Percentiles rank a stretch among this genome's conserved stretches.
Evolutionary conservation across 1,139 yeast species (phyloP).

Genomic region (Pichia sp.): DNA sequence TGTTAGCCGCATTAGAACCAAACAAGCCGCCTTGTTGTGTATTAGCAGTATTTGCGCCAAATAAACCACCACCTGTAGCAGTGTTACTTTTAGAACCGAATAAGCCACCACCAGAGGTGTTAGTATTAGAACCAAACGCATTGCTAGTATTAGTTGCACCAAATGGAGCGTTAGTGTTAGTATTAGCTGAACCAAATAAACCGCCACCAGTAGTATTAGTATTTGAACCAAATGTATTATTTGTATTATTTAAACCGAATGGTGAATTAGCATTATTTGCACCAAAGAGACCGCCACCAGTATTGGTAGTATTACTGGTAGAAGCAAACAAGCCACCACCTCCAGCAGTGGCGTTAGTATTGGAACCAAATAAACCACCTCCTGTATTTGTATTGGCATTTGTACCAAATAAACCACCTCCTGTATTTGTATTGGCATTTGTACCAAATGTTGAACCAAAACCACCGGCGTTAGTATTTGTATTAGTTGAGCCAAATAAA

Average conservation of each 20-base stretch:
- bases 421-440: slow-evolving; percentile 32
- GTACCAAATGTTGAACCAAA: slow-evolving; percentile 14
- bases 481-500: slow-evolving; percentile 9
- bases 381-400: slow-evolving; percentile 6
- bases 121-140: slow-evolving; percentile 22
- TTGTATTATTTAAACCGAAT: slow-evolving; percentile 12
- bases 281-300: slow-evolving; percentile 16
- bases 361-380: slow-evolving; percentile 15
- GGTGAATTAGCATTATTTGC: slow-evolving; percentile 8
- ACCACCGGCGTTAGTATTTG: slow-evolving; percentile 14
- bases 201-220: slow-evolving; percentile 2
- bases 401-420: slow-evolving; percentile 25
- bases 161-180: slow-evolving; percentile 17
- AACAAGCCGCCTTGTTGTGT: slow-evolving; percentile 22
- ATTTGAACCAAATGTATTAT: slow-evolving; percentile 12
- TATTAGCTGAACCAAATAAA: slow-evolving; percentile 19
- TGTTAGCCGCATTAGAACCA: slow-evolving; percentile 26
- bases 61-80: slow-evolving; percentile 15
- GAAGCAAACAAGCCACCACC: slow-evolving; percentile 26
- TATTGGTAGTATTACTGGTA: slow-evolving; percentile 19
- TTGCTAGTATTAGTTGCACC: slow-evolving; percentile 24
- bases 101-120: slow-evolving; percentile 11
- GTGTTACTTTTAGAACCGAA: slow-evolving; percentile 22
- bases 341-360: slow-evolving; percentile 13
- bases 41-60: slow-evolving; percentile 19